Evolutionary conservation across 225 moss, liverwort and hornwort genomes (phyloP).

Genomic region (Rhytidiadelphus loreus): DNA sequence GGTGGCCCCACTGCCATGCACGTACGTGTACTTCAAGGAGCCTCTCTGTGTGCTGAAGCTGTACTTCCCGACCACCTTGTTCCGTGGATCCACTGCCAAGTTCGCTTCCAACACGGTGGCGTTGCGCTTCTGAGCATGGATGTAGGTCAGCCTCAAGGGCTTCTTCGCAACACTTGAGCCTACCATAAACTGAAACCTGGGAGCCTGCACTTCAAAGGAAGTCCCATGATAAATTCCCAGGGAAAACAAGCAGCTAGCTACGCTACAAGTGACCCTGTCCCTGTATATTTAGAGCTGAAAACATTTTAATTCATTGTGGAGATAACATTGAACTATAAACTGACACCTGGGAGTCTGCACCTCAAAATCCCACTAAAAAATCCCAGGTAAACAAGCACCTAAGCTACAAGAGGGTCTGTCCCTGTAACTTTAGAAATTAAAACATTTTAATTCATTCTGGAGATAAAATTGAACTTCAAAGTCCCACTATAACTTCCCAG

Average conservation of each 20-base stretch:
- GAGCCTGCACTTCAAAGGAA: constrained; percentile 55
- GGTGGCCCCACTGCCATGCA: constrained; percentile 57
- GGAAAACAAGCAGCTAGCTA: not conserved
- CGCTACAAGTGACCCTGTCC: too few relatives aligned
- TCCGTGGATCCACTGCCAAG: constrained; percentile 58
- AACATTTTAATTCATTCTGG: not conserved
- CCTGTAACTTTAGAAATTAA: not conserved
- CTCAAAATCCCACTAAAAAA: not conserved
- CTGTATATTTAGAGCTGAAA: not conserved
- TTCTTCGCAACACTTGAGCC: constrained; percentile 54
- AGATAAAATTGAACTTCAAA: not conserved
- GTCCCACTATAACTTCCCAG: not conserved
- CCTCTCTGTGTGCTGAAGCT: constrained; percentile 64
- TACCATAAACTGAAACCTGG: constrained; percentile 96
- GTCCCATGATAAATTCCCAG: not conserved
- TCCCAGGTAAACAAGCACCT: not conserved
- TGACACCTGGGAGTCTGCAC: constrained; percentile 94
- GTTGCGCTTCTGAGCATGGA: constrained; percentile 91
- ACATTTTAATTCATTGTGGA: not conserved
- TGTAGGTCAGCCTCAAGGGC: constrained; percentile 73
- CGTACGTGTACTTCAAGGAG: constrained; percentile 72
- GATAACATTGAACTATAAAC: constrained; percentile 20
- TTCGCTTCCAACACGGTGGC: constrained; percentile 73
- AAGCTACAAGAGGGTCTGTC: not conserved
- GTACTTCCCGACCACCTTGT: constrained; percentile 78